Conservation (phyloP, 345 rosid genomes). For the Eucalyptus cloeziana region DNA sequence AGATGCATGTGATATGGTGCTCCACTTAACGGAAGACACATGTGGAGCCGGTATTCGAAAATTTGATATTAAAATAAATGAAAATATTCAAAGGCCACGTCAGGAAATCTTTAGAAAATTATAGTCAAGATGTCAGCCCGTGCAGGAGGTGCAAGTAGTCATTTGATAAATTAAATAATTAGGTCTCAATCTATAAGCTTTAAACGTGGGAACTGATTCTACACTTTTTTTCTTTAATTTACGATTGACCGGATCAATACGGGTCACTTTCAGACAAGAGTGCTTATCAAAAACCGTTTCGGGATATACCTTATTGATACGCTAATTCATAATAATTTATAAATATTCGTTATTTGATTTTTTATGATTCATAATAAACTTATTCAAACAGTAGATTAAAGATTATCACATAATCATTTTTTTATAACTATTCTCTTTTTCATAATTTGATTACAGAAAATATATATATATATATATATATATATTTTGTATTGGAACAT, state of each 20-base stretch:
- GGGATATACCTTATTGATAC: no score
- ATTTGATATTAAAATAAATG: neutral
- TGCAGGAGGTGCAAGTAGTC: neutral
- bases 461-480: no score
- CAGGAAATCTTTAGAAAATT: neutral
- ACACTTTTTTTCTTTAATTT: neutral
- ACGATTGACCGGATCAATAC: neutral
- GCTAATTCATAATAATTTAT: no score
- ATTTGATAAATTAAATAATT: neutral
- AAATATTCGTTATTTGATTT: no score
- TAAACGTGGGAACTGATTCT: neutral
- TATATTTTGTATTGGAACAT: no score
- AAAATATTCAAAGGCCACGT: neutral
- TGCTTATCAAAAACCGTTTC: fast-evolving
- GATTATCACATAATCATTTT: no score
- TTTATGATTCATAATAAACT: no score
- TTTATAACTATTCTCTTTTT: no score
- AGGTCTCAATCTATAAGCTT: neutral
- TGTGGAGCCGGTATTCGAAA: neutral
- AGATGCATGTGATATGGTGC: neutral
- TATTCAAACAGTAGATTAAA: fast-evolving
- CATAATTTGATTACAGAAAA: no score
- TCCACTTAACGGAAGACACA: neutral
- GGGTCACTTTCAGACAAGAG: neutral
- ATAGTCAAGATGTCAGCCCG: neutral